These are phyloP conservation scores for Talaromyces sp. DNA, from an alignment of 2,329 filamentous ascomycete genomes.

Conservation along the genomic window DNA sequence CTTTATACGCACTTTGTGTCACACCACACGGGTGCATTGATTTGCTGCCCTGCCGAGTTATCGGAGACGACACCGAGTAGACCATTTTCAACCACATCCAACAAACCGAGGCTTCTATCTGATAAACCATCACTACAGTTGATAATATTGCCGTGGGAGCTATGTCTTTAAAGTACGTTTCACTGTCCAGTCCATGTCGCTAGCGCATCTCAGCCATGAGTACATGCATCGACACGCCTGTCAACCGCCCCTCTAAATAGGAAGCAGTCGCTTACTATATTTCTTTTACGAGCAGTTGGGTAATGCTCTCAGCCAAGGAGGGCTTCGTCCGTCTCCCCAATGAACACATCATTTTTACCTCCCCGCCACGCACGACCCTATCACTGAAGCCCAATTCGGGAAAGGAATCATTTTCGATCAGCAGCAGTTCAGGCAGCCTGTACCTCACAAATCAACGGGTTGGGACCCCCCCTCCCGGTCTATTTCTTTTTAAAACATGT, in stretches of 20 bases:
- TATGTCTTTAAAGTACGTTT: background rate
- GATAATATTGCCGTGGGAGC: background rate
- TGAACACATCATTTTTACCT: slow-evolving; percentile 76
- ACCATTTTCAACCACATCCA: background rate
- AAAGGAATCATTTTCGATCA: slow-evolving; percentile 61
- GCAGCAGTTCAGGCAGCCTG: slow-evolving; percentile 69
- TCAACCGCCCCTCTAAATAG: background rate
- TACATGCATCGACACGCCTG: background rate
- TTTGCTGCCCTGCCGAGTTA: background rate
- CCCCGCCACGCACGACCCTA: slow-evolving; percentile 72
- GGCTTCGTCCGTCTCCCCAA: slow-evolving; percentile 80
- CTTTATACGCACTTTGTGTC: slow-evolving; percentile 8
- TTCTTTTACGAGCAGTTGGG: slow-evolving; percentile 60
- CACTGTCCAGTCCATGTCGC: background rate
- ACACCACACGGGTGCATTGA: background rate
- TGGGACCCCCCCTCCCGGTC: slow-evolving; percentile 30
- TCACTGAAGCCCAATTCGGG: slow-evolving; percentile 66
- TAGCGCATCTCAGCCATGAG: background rate
- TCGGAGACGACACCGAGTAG: background rate
- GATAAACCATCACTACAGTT: background rate
- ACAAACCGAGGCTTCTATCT: background rate
- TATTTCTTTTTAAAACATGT: slow-evolving; percentile 7
- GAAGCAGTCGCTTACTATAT: slow-evolving; percentile 15
- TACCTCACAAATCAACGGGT: slow-evolving; percentile 85
- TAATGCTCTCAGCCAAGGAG: slow-evolving; percentile 73